phyloP scores from a whole-genome alignment of 202 grass and related monocot genomes.

The Panicum virgatum region DNA sequence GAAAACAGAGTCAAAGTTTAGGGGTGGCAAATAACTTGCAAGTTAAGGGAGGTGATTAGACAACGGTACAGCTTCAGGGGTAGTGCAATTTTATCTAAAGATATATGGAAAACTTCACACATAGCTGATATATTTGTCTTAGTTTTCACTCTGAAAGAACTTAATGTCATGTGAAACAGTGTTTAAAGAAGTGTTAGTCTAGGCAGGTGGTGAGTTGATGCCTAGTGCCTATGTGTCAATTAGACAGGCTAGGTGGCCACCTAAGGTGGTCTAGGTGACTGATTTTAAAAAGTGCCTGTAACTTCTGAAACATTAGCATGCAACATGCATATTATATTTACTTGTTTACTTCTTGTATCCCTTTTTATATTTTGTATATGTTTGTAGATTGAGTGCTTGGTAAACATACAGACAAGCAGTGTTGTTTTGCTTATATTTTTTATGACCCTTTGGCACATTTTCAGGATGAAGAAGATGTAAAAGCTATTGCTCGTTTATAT shows the following conservation, averaged over 20 bases:
- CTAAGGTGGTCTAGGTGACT: background rate
- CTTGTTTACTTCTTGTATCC: background rate
- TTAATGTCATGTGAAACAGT: background rate
- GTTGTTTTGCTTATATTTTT: constrained; percentile 15
- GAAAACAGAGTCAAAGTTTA: background rate
- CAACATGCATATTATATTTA: constrained; percentile 22
- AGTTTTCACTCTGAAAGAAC: constrained; percentile 18
- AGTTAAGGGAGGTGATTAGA: background rate
- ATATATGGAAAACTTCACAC: background rate
- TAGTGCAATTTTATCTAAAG: background rate
- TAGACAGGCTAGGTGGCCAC: background rate
- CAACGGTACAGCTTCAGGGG: background rate
- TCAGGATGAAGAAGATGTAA: constrained; percentile 98
- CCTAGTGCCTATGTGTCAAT: background rate
- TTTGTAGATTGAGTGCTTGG: constrained; percentile 15
- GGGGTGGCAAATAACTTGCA: background rate
- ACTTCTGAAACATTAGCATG: background rate
- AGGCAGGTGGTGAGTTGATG: background rate
- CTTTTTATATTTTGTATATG: background rate
- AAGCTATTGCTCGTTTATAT: constrained; percentile 97
- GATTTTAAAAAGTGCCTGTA: background rate
- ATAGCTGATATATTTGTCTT: background rate
- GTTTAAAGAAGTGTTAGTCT: background rate
- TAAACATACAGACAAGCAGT: constrained; percentile 14
- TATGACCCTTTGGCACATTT: constrained; percentile 34